phyloP scores from a whole-genome alignment of 176 grass and related monocot genomes.

The Zea luxurians region DNA sequence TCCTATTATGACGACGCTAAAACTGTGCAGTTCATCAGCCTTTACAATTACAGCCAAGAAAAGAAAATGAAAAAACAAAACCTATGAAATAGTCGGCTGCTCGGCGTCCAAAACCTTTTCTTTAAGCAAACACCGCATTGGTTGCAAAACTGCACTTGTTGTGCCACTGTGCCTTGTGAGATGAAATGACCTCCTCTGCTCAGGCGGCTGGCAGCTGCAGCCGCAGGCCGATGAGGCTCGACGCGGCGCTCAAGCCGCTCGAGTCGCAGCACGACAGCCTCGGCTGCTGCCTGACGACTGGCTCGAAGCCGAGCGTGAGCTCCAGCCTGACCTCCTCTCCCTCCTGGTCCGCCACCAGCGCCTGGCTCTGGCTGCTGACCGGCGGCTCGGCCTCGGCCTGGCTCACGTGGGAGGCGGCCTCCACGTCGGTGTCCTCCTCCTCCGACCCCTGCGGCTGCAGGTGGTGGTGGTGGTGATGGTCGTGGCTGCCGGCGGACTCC shows the following conservation, averaged over 20 bases:
- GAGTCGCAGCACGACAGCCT: not conserved
- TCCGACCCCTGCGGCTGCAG: slow-evolving; percentile 25
- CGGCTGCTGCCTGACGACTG: not conserved
- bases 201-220: slow-evolving; percentile 35
- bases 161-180: not conserved
- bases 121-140: not conserved
- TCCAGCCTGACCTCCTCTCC: slow-evolving; percentile 39
- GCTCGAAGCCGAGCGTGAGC: slow-evolving; percentile 53
- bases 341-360: not conserved
- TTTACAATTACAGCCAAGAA: not conserved
- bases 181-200: not conserved
- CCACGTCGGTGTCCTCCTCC: slow-evolving; percentile 43
- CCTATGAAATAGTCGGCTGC: not conserved
- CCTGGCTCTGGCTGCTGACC: not conserved
- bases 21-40: not conserved
- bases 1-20: not conserved
- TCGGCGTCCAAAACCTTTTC: not conserved
- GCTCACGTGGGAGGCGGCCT: slow-evolving; percentile 61
- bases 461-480: slow-evolving; percentile 2
- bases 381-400: slow-evolving; percentile 44
- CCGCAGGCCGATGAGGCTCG: slow-evolving; percentile 22
- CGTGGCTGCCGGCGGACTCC: slow-evolving; percentile 54
- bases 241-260: not conserved
- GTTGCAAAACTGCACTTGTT: slow-evolving; percentile 23
- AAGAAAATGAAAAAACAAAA: not conserved